phyloP scores from a whole-genome alignment of 805 yeast species.

The Wickerhamomyces canadensis region DNA sequence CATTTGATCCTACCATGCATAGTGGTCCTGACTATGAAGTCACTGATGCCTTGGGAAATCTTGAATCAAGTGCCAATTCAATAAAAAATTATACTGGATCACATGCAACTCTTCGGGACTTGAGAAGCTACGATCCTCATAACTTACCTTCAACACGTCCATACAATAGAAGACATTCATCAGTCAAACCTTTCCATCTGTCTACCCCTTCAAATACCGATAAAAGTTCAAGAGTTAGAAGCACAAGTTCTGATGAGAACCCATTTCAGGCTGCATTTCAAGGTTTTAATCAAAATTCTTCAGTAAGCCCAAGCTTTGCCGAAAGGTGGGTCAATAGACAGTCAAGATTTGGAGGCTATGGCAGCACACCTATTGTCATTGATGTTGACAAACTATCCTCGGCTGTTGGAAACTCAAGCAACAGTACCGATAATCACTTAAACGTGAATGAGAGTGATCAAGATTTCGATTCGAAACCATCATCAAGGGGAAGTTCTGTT shows the following conservation, averaged over 20 bases:
- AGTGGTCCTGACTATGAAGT: constrained; percentile 5
- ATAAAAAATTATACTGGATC: neutral
- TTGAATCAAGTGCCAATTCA: constrained; percentile 6
- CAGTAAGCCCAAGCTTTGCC: constrained; percentile 19
- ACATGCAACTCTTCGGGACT: constrained; percentile 5
- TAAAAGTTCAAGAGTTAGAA: neutral
- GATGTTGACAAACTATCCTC: constrained; percentile 3
- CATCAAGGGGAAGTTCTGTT: constrained; percentile 1
- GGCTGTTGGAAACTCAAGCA: neutral
- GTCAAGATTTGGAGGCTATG: constrained; percentile 1
- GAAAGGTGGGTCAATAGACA: constrained; percentile 25
- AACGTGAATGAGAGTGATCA: constrained; percentile 19
- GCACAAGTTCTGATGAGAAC: constrained; percentile 4
- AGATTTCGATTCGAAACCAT: constrained; percentile 35
- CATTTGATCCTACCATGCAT: neutral
- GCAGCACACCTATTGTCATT: neutral
- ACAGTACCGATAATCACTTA: neutral
- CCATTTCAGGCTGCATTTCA: constrained; percentile 1
- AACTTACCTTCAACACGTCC: constrained; percentile 4
- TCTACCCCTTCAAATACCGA: no score
- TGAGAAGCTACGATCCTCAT: constrained; percentile 12
- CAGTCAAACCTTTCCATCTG: neutral
- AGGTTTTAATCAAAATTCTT: neutral
- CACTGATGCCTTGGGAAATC: constrained; percentile 7
- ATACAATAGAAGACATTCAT: constrained; percentile 3